These are phyloP conservation scores for Talaromyces sp. DNA, from an alignment of 2,329 filamentous ascomycete genomes.

Conservation along the genomic window DNA sequence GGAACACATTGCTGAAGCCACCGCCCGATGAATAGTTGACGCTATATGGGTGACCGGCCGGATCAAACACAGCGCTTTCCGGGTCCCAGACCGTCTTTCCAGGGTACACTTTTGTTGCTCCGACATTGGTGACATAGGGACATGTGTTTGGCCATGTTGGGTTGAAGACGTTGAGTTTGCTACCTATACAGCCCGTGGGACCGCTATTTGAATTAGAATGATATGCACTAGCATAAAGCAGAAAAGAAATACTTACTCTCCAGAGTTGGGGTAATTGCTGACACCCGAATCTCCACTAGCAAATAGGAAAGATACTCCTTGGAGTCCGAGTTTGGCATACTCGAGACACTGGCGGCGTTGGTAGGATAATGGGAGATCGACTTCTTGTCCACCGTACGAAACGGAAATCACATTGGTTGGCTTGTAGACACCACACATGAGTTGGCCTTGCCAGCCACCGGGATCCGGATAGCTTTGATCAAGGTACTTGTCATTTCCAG, in stretches of 20 bases:
- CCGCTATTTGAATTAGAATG: neutral
- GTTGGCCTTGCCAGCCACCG: constrained; percentile 46
- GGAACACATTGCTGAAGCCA: constrained; percentile 16
- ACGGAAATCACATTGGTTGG: constrained; percentile 18
- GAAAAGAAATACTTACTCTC: neutral
- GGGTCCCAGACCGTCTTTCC: constrained; percentile 16
- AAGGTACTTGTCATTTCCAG: constrained; percentile 46
- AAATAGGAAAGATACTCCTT: constrained; percentile 16
- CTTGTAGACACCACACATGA: constrained; percentile 33
- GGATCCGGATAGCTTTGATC: constrained; percentile 53
- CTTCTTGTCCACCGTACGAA: constrained; percentile 17
- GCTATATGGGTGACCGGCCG: constrained; percentile 9
- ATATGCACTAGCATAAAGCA: neutral
- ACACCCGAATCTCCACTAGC: constrained; percentile 16
- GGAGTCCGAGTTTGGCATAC: constrained; percentile 14
- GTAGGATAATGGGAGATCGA: constrained; percentile 14
- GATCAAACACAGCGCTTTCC: constrained; percentile 15
- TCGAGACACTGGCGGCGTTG: constrained; percentile 17
- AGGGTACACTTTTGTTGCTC: constrained; percentile 17
- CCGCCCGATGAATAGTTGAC: constrained; percentile 15
- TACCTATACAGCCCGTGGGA: constrained; percentile 11
- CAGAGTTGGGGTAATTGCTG: constrained; percentile 6
- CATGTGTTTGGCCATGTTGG: constrained; percentile 18
- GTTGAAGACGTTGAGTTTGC: constrained; percentile 15
- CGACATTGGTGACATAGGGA: constrained; percentile 15